Base-by-base conservation (phyloP, 2,329 filamentous ascomycete genomes). In the Sclerotiophoma versabilis region DNA sequence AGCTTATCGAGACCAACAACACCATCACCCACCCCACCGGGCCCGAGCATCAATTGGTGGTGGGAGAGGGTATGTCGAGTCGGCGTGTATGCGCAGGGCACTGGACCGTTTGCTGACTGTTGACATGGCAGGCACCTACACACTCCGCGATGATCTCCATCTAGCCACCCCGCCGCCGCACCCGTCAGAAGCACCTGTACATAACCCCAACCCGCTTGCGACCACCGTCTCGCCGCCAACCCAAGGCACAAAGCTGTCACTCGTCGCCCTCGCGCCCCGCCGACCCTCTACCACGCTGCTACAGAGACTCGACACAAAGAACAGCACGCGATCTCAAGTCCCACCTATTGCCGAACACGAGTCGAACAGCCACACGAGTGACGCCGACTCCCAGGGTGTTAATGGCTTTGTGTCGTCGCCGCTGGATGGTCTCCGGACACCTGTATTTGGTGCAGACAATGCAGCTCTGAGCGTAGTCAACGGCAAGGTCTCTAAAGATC, bases 151-250 rank as follows among this genome's bases (percentile, higher is more conserved):
- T 77, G 91, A 96, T 73, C 80, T 99, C 23, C 89, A 92, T 64
- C 87, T 99, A 52, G 93, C 95, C 37, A 97, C 93, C 27, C 95
- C 95, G 51, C 93, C 93, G 59, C 93, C 93, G 12, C 95, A 99
- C 77, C 95, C 95, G 19, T 96, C 93, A 57, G 95, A 99, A 80
- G 88, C 91, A 11, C 93, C 92, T 19, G 79, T 93, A 33, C 79
- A 90, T 53, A 97, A 96, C 70, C 89, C 91, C 37, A 99, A 98
- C 70, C 95, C 95, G 22, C 85, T 99, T 34, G 89, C 92, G 32
- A 97, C 93, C 5, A 89, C 84, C 15, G 88, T 92, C 5, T 87
- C 89, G 47, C 91, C 93, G n/a, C 92, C 91, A 3, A 92, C 89
- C 1, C 83, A 86, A 5, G 95, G 95, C 49, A 93, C 93, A 29